Base-by-base conservation (phyloP, 2,329 filamentous ascomycete species). In the Helicocarpus griseus region DNA sequence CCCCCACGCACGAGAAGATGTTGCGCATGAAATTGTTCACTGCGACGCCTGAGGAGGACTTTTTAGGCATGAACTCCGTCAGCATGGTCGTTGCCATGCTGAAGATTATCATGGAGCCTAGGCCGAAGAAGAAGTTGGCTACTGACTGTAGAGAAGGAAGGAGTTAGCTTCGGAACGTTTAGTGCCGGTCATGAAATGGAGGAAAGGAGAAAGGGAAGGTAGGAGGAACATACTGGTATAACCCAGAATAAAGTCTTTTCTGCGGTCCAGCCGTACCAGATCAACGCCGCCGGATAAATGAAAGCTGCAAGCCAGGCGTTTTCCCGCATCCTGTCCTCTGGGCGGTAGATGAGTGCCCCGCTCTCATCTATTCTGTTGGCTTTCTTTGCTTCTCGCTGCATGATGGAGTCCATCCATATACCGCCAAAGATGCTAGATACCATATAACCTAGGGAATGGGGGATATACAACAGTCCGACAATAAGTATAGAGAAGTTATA, bases 21-120 rank as follows among this genome's bases (percentile, higher is more conserved):
- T 91, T 93, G 45, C 87, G 74, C 48, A 87, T 75, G 61, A 91
- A 87, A 63, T 91, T 91, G 67, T 91, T 90, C 40, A 90, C 73
- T 0, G 87, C 88, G 2, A 91, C 85, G 1, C 86, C 87, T 9
- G 79, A 79, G 3, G 82, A 86, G 47, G 83, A 84, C 56, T 78
- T 76, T 39, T 80, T 77, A 13, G 86, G 86, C 75, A 91, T 84
- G 62, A 91, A 89, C 63, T 93, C 87, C 0, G 87, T 91, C 57
- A 93, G 73, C 85, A 93, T 89, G 0, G 88, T 93, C 0, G 86
- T 89, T 0, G 80, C 76, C 58, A 81, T 77, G 46, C 80, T 78
- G 68, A 87, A 89, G 28, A 89, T 82, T 3, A 93, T 74, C 88
- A 94, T 93, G 29, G 79, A 84, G 2, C 85, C 83, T 3, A 86